Conservation (phyloP, 257 asterid genomes). For the Gynochthodes officinalis region DNA sequence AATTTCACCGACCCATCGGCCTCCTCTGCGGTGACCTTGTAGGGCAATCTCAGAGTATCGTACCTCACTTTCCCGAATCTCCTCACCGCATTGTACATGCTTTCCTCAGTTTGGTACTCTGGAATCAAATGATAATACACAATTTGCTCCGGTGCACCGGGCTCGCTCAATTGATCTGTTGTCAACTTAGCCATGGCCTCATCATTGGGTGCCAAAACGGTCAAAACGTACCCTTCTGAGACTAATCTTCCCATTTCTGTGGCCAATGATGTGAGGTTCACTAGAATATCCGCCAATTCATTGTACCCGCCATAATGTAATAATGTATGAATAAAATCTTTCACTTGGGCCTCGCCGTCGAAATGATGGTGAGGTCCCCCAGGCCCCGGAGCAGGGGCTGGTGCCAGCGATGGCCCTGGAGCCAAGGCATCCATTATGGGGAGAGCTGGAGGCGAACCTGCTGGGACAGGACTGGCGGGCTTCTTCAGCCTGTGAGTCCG, state of each 20-base stretch:
- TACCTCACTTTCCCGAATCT: conserved; percentile 81
- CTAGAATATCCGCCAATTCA: conserved; percentile 82
- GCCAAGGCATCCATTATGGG: conserved; percentile 74
- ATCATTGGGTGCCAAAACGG: conserved; percentile 87
- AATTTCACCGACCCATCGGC: conserved; percentile 91
- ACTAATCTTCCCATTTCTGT: conserved; percentile 88
- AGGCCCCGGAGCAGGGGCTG: conserved; percentile 96
- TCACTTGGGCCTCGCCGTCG: conserved; percentile 89
- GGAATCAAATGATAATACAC: conserved; percentile 84
- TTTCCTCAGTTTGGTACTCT: conserved; percentile 93
- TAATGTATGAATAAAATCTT: conserved; percentile 84
- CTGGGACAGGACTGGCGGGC: conserved; percentile 45
- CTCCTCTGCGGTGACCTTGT: conserved; percentile 81
- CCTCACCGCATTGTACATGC: conserved; percentile 90
- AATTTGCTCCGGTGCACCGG: conserved; percentile 95
- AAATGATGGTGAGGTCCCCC: conserved; percentile 92
- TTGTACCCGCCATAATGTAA: conserved; percentile 94
- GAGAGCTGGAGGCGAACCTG: conserved; percentile 65
- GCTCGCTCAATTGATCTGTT: conserved; percentile 80
- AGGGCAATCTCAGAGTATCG: conserved; percentile 82
- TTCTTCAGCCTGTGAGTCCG: conserved; percentile 66
- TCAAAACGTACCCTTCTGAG: conserved; percentile 80
- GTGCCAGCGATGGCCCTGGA: conserved; percentile 92
- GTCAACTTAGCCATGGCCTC: conserved; percentile 95
- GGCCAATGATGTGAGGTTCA: conserved; percentile 80